Conservation (phyloP, 441 rosid species). For the Populus trichocarpa region DNA sequence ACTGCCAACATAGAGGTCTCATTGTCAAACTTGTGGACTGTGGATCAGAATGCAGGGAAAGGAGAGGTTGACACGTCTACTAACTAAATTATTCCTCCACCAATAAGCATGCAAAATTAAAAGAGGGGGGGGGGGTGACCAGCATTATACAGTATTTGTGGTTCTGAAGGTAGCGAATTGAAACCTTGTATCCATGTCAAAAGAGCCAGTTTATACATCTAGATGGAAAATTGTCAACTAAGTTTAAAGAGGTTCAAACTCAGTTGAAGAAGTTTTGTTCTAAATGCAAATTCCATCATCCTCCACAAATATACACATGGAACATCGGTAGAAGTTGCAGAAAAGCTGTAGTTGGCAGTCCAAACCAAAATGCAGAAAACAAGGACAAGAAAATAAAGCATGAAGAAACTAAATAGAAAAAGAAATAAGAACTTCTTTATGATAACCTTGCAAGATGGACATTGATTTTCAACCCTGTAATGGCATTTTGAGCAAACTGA, state of each 20-base stretch:
- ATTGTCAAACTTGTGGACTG: not conserved
- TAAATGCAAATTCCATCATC: not conserved
- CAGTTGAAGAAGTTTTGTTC: not conserved
- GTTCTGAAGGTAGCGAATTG: not conserved
- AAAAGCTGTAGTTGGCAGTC: not conserved
- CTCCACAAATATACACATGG: not conserved
- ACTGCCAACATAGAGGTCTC: not conserved
- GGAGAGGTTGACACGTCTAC: not conserved
- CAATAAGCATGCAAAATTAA: not conserved
- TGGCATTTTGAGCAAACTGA: conserved; percentile 89
- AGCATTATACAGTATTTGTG: no score
- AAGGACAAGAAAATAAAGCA: not conserved
- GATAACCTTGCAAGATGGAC: conserved; percentile 75
- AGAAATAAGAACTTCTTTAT: not conserved
- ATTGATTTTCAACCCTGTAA: conserved; percentile 88
- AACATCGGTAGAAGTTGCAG: not conserved
- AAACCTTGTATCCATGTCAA: not conserved
- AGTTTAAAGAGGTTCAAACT: not conserved
- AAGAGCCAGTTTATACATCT: not conserved
- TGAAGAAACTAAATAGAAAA: not conserved
- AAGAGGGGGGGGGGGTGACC: not conserved
- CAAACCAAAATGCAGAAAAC: not conserved
- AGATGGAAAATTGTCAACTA: not conserved
- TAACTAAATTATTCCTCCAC: not conserved
- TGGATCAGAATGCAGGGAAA: not conserved